Evolutionary conservation across 2,329 filamentous ascomycete genomes (phyloP).

Genomic region (Xylaria sp.): DNA sequence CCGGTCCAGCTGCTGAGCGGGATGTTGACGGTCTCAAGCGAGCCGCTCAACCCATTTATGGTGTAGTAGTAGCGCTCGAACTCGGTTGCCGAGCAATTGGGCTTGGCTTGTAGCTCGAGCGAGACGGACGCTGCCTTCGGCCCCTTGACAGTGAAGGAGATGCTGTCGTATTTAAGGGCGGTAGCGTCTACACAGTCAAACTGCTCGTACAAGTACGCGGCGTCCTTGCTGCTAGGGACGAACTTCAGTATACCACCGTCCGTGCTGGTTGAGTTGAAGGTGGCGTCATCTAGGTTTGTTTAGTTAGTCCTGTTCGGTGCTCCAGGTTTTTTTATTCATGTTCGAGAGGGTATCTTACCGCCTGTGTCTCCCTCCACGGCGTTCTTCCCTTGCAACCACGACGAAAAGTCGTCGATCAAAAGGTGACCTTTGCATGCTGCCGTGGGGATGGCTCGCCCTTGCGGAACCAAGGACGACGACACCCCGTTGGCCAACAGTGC

Average conservation of each 20-base stretch:
- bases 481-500: slow-evolving; percentile 33
- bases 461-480: slow-evolving; percentile 23
- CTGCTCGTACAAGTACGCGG: slow-evolving; percentile 40
- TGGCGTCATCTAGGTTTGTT: slow-evolving; percentile 36
- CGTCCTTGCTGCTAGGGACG: slow-evolving; percentile 31
- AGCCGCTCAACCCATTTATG: slow-evolving; percentile 54
- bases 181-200: slow-evolving; percentile 35
- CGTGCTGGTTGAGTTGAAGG: slow-evolving; percentile 34
- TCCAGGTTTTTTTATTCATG: not conserved
- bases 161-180: slow-evolving; percentile 31
- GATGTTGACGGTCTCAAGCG: slow-evolving; percentile 55
- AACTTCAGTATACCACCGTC: slow-evolving; percentile 36
- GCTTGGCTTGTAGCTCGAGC: slow-evolving; percentile 38
- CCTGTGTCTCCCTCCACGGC: slow-evolving; percentile 35
- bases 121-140: slow-evolving; percentile 41
- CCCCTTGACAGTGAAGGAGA: slow-evolving; percentile 40
- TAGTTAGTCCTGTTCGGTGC: slow-evolving; percentile 12
- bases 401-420: slow-evolving; percentile 43
- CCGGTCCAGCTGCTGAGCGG: slow-evolving; percentile 53
- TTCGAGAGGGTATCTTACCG: slow-evolving; percentile 31
- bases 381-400: slow-evolving; percentile 37
- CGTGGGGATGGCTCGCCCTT: slow-evolving; percentile 24
- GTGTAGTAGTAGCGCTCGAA: slow-evolving; percentile 50
- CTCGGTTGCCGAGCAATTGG: slow-evolving; percentile 28
- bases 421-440: slow-evolving; percentile 39